These are phyloP conservation scores for Saccharomyces hybrid DNA, from an alignment of 1,139 yeast species.

Conservation along the genomic window DNA sequence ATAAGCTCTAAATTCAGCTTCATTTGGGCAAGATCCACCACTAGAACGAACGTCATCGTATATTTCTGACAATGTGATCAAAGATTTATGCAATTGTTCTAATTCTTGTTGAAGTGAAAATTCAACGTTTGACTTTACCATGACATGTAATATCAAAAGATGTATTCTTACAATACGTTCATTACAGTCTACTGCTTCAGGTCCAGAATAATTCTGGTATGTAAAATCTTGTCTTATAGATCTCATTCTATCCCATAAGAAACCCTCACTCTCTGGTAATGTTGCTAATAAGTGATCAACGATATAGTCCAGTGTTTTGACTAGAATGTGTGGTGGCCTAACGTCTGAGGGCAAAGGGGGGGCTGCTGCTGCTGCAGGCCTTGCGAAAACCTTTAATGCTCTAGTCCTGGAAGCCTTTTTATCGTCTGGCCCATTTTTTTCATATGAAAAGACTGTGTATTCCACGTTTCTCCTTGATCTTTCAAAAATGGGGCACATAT, in stretches of 20 bases:
- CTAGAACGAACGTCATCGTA: slow-evolving; percentile 70
- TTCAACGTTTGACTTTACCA: slow-evolving; percentile 72
- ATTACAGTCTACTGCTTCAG: slow-evolving; percentile 88
- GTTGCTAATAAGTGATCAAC: slow-evolving; percentile 54
- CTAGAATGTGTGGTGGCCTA: slow-evolving; percentile 76
- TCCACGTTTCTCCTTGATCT: slow-evolving; percentile 82
- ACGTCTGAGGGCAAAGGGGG: slow-evolving; percentile 97
- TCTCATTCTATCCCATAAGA: slow-evolving; percentile 98
- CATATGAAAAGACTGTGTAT: slow-evolving; percentile 75
- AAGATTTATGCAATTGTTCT: slow-evolving; percentile 86
- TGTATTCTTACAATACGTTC: slow-evolving; percentile 90
- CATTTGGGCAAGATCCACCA: slow-evolving; percentile 69
- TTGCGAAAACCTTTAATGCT: slow-evolving; percentile 87
- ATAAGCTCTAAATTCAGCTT: slow-evolving; percentile 90
- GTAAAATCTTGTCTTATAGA: slow-evolving; percentile 96
- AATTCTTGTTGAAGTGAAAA: slow-evolving; percentile 92
- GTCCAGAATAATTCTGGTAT: slow-evolving; percentile 87
- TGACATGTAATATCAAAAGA: slow-evolving; percentile 68
- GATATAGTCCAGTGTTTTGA: slow-evolving; percentile 59
- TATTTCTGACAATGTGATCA: slow-evolving; percentile 82
- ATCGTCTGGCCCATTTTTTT: slow-evolving; percentile 51
- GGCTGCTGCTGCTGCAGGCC: slow-evolving; percentile 98
- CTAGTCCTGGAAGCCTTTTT: slow-evolving; percentile 53
- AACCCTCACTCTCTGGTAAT: slow-evolving; percentile 80
- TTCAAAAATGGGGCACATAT: slow-evolving; percentile 94